Percentiles rank a stretch among this genome's conserved stretches.
phyloP scores from a whole-genome alignment of 495 filamentous ascomycete species.

The Penicillium cataractarum region DNA sequence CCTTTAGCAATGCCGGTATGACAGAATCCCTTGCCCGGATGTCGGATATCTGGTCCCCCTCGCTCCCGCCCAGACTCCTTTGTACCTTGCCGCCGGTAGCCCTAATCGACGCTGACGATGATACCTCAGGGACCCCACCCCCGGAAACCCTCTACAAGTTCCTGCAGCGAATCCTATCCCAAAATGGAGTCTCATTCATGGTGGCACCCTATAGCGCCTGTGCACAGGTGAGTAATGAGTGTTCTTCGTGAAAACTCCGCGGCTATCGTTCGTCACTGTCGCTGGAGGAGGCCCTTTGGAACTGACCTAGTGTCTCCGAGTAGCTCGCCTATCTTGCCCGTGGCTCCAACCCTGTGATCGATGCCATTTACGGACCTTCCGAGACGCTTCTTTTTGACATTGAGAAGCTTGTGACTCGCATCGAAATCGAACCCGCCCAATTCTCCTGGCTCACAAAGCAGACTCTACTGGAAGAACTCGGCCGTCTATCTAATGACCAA shows the following conservation, averaged over 20 bases:
- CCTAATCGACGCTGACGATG: slow-evolving; percentile 26
- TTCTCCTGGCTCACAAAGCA: slow-evolving; percentile 76
- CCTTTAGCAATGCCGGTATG: slow-evolving; percentile 83
- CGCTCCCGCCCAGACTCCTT: not conserved
- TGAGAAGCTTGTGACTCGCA: slow-evolving; percentile 76
- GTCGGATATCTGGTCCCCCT: slow-evolving; percentile 6
- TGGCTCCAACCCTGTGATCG: slow-evolving; percentile 66
- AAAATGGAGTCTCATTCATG: slow-evolving; percentile 73
- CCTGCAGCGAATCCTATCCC: slow-evolving; percentile 71
- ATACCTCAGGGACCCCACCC: slow-evolving; percentile 54
- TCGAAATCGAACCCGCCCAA: slow-evolving; percentile 67
- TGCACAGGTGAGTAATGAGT: slow-evolving; percentile 67
- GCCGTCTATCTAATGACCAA: slow-evolving; percentile 66
- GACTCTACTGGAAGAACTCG: slow-evolving; percentile 68
- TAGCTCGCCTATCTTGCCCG: slow-evolving; percentile 84
- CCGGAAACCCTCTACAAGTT: slow-evolving; percentile 67
- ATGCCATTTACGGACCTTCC: slow-evolving; percentile 82
- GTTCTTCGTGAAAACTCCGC: not conserved
- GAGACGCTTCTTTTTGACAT: slow-evolving; percentile 87
- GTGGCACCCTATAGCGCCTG: slow-evolving; percentile 90
- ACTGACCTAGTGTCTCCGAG: slow-evolving; percentile 11
- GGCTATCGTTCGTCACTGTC: not conserved
- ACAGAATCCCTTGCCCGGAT: slow-evolving; percentile 2
- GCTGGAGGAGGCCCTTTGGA: not conserved
- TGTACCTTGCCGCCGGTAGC: slow-evolving; percentile 1